Evolutionary conservation across 768 basidiomycete species (phyloP), one percentile per base, ranked within the genome.

Genomic region (Auricularia sp.): DNA sequence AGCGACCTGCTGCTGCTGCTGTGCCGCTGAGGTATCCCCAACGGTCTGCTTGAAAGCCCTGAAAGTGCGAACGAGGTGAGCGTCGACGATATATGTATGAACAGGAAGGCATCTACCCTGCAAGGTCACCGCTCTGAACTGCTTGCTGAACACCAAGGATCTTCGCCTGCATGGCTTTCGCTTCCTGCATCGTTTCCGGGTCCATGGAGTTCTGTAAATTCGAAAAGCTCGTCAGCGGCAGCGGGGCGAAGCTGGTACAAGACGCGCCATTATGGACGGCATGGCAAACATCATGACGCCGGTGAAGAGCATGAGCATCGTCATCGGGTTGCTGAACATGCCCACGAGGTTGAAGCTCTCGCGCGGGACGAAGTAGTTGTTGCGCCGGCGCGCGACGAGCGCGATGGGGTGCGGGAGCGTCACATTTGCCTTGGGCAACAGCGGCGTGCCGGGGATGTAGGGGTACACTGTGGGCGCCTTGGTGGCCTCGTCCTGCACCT

Each of bases 261-360:
- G 18, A 64, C 77, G 60, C 70, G 90, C 90, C 81, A 87, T 87
- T 63, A 92, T 73, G 70, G 88, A 90, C 3, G 90, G 90, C 83
- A 84, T 86, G 29, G 79, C 82, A 34, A 92, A 73, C 76, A 88
- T 81, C 82, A 90, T 82, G 61, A 74, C 77, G 43, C 81, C 90
- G 56, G 81, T 87, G 67, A 81, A 74, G 36, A 84, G 79, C 85
- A 90, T 88, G 72, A 91, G 80, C 65, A 93, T 75, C 80, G 89
- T 88, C 90, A 93, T 91, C 6, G 90, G 90, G 71, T 84, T 93
- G 64, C 86, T 83, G 70, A 93, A 77, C 87, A 93, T 91, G 62
- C 78, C 83, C 64, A 87, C 63, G 29, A 90, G 67, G 72, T 87
- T 87, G 79, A 93, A 93, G 18, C 85, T 83, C 72, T 91, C 82